phyloP scores from a whole-genome alignment of 75 land plant species.

The Pinus albicaulis region DNA sequence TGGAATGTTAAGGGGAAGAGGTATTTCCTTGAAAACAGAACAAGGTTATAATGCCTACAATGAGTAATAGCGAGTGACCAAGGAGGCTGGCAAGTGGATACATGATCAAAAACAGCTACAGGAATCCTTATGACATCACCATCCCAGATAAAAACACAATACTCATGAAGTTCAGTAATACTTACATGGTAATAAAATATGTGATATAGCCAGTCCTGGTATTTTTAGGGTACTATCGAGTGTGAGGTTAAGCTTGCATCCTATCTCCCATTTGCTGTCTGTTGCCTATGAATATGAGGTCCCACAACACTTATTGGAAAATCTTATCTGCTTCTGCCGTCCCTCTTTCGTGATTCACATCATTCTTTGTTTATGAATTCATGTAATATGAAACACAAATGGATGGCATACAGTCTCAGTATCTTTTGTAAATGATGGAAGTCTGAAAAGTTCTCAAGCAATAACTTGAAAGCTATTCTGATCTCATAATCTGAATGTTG shows the following conservation, averaged over 20 bases:
- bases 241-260: background rate
- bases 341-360: background rate
- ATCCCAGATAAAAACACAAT: background rate
- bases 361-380: background rate
- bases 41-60: background rate
- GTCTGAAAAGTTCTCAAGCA: background rate
- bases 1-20: background rate
- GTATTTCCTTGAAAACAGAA: background rate
- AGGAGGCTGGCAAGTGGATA: background rate
- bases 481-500: conserved; percentile 1
- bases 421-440: background rate
- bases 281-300: background rate
- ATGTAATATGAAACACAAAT: background rate
- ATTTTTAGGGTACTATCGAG: background rate
- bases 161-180: background rate
- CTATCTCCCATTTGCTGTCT: background rate
- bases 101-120: background rate
- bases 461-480: background rate
- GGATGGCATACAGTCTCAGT: background rate
- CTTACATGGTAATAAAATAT: background rate
- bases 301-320: background rate
- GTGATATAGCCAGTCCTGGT: background rate
- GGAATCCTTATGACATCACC: background rate
- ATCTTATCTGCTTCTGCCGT: background rate
- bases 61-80: background rate